Base-by-base conservation (phyloP, 208 protist species). In the Wallacemonas sp. region DNA sequence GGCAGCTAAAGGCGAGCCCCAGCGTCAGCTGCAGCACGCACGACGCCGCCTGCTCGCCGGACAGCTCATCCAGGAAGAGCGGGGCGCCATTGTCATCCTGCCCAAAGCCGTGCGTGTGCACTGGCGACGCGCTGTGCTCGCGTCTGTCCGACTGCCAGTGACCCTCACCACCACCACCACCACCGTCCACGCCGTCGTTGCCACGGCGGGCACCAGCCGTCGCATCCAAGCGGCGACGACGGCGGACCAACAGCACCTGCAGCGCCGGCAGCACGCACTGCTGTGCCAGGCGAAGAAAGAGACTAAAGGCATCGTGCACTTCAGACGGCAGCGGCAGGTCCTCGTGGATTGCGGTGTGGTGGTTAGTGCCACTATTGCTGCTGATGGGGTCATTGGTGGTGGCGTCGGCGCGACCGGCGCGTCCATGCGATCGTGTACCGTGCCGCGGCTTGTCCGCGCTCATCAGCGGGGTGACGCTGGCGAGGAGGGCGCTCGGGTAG, bases 1-100 rank as follows among this genome's bases (percentile, higher is more conserved):
- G 88, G 57, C 85, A 94, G 61, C 73, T 88, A 70, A 89, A 94
- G 44, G 88, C 85, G 8, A 84, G 65, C 20, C 67, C 70, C 16
- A 82, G 32, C 38, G 92, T 29, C 41, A 84, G 74, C 68, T 89
- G 85, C 22, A 89, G 45, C 12, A 82, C 68, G 28, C 54, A 59
- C 28, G 68, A 64, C 18, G 78, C 78, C 18, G 77, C 76, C 48
- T 79, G 68, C 33, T 79, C 61, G 48, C 72, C 67, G 3, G 54
- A 61, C 8, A 57, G 57, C 26, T 33, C 29, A 8, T 65, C 68
- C 1, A 11, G 33, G 23, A 46, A 64, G 39, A 64, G 52, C 4
- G 52, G 52, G 12, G 25, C 52, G 4, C 52, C 52, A 29, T 59
- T 41, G 32, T 59, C 52, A n/a, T 59, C 52, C 8, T 59, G 3